A percentile compares a stretch with the other conserved stretches of the same genome.
Evolutionary conservation across 306 rosid genomes (phyloP).

Genomic region (Canavalia ensiformis): DNA sequence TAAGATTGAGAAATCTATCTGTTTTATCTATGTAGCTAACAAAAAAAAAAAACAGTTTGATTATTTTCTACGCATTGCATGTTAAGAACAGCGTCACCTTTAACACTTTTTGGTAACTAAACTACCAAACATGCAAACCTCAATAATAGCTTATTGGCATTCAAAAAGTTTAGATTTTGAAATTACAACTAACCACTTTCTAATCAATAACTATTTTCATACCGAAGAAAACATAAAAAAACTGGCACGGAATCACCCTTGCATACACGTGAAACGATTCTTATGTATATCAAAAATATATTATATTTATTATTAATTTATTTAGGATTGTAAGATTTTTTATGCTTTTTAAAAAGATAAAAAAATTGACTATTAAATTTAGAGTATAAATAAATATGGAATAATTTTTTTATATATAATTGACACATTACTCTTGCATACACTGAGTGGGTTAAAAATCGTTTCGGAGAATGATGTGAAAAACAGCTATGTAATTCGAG

Average conservation of each 20-base stretch:
- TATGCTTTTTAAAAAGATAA: no score
- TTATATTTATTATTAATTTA: no score
- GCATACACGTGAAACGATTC: not conserved
- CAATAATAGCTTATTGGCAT: not conserved
- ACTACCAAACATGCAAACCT: not conserved
- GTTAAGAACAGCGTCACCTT: not conserved
- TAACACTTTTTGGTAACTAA: not conserved
- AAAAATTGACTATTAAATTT: no score
- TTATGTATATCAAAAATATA: no score
- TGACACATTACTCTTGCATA: no score
- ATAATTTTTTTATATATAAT: no score
- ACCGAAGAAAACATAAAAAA: not conserved
- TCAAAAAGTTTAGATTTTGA: constrained; percentile 4
- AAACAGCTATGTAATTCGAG: not conserved
- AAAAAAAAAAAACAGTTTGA: not conserved
- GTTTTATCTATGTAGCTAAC: no score
- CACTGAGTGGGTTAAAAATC: not conserved
- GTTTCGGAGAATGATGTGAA: not conserved
- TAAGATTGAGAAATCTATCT: no score
- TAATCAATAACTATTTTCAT: not conserved
- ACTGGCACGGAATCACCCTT: not conserved
- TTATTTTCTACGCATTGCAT: constrained; percentile 5
- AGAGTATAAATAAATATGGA: no score
- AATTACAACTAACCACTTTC: not conserved
- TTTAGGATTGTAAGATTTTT: no score